Conservation (phyloP, 768 basidiomycete species). For the Tephrocybe rancida region DNA sequence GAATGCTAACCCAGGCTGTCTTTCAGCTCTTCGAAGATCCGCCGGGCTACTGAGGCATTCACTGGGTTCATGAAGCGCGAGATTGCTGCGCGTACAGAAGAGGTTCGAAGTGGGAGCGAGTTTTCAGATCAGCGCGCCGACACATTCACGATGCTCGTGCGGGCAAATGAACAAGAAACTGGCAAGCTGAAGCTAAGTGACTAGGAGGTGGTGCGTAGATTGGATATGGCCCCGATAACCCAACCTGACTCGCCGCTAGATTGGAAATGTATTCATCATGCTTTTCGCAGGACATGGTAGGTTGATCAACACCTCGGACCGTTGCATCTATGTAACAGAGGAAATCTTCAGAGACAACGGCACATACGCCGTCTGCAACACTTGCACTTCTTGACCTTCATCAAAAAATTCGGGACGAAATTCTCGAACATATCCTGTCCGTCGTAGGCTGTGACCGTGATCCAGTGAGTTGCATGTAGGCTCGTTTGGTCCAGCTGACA, state of each 20-base stretch:
- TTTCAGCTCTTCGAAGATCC: conserved; percentile 27
- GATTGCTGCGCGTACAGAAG: conserved; percentile 30
- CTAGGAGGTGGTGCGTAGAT: conserved; percentile 36
- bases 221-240: background rate
- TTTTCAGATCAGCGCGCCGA: conserved; percentile 22
- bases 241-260: conserved; percentile 26
- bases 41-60: conserved; percentile 30
- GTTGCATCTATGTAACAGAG: background rate
- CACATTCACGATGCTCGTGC: conserved; percentile 44
- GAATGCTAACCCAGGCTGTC: background rate
- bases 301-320: conserved; percentile 8
- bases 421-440: conserved; percentile 37
- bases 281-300: conserved; percentile 62
- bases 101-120: conserved; percentile 17
- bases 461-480: conserved; percentile 24
- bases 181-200: conserved; percentile 41
- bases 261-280: conserved; percentile 53
- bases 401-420: conserved; percentile 43
- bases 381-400: conserved; percentile 42
- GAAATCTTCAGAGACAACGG: conserved; percentile 41
- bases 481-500: background rate
- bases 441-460: conserved; percentile 35
- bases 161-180: conserved; percentile 45
- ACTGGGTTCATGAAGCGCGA: conserved; percentile 39
- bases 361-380: conserved; percentile 42